Base-by-base conservation (phyloP, 805 yeast species). In the Schwanniomyces pseudopolymorphus region DNA sequence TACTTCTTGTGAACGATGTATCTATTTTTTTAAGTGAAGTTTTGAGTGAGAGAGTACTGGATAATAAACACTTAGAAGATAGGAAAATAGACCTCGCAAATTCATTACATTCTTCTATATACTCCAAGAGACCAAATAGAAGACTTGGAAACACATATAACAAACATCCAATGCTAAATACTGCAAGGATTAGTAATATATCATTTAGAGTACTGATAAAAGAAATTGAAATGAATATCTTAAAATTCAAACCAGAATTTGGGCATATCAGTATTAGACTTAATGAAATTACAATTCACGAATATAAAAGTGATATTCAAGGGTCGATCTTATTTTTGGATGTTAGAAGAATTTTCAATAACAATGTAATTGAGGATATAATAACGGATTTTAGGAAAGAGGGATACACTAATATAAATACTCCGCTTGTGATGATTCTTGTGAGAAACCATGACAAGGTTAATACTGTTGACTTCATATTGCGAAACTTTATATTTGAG, bases 401-500 rank as follows among this genome's bases (percentile, higher is more conserved):
- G 10, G 33, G 54, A 3, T 16, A 33, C 9, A 33, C 36, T 4
- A 41, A 40, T 17, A 39, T 47, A 10, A 39, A 46, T 5, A 40
- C 41, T 20, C 73, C 74, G 0, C 50, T 63, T 51, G 45, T 66
- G 6, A 43, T 63, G 16, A 47, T 67, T 14, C 54, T 45, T 7
- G 40, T 49, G 16, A 60, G 56, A 47, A 42, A 47, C 4, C 37
- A 33, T n/a, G 69, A 66, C 10, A 61, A 64, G 8, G 66, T 65
- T 5, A 65, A 67, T 9, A 60, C 59, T 2, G 43, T 75, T 5
- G 78, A 75, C 22, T 53, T 82, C 1, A 67, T 72, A 38, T 50
- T 85, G 19, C 68, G 78, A 28, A 80, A 83, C 47, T 44, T 79
- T 10, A 52, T 67, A 4, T 6, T 85, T 2, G 80, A 83, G 35